These are phyloP conservation scores for Yarrowia divulgata DNA, from an alignment of 805 yeast species.

Conservation along the genomic window DNA sequence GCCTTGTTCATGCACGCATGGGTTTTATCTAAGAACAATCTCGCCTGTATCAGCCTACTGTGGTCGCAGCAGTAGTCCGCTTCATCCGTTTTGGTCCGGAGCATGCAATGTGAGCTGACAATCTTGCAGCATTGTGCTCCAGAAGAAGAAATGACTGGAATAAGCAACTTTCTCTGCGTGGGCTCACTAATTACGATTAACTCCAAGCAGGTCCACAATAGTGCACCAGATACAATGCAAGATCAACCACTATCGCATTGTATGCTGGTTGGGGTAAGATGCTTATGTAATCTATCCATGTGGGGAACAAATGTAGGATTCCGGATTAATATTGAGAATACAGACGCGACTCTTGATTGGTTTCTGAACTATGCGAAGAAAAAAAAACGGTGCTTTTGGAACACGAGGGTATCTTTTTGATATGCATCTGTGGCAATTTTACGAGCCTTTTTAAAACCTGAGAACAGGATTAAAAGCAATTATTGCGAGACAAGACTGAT, in stretches of 20 bases:
- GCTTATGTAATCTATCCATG: neutral
- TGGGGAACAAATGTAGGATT: too few relatives aligned
- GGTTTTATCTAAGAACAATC: too few relatives aligned
- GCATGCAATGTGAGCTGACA: constrained; percentile 12
- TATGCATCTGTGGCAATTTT: neutral
- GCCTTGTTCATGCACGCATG: too few relatives aligned
- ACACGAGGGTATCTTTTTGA: neutral
- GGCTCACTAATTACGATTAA: constrained; percentile 6
- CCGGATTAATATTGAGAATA: too few relatives aligned
- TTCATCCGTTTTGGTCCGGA: neutral
- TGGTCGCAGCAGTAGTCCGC: too few relatives aligned
- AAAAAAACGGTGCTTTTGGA: neutral
- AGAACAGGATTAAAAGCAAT: neutral
- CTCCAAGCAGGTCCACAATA: constrained; percentile 21
- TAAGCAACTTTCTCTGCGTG: constrained; percentile 3
- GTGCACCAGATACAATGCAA: constrained; percentile 25
- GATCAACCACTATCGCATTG: neutral
- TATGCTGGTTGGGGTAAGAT: neutral
- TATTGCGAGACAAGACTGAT: neutral
- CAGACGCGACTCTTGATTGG: too few relatives aligned
- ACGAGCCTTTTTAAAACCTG: neutral
- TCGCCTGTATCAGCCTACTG: too few relatives aligned
- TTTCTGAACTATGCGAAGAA: too few relatives aligned
- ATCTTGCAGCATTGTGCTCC: constrained; percentile 1
- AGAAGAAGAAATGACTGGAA: constrained; percentile 21